phyloP scores from a whole-genome alignment of 1,284 basidiomycete species.

The Cutaneotrichosporon daszewskae region DNA sequence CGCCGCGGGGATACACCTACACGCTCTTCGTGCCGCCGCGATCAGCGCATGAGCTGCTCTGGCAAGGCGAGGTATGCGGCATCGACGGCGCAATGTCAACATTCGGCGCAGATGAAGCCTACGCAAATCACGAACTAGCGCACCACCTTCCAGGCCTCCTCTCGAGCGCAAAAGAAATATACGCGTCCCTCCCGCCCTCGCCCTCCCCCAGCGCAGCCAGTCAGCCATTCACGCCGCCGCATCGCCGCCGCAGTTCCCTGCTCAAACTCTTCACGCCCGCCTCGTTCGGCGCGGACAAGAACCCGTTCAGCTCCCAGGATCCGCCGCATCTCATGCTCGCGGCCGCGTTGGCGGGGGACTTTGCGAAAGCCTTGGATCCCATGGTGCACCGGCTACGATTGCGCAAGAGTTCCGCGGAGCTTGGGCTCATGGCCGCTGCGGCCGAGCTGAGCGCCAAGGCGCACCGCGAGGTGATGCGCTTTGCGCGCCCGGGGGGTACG shows the following conservation, averaged over 20 bases:
- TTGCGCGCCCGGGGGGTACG: slow-evolving; percentile 62
- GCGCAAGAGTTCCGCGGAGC: slow-evolving; percentile 48
- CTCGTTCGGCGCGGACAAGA: no score
- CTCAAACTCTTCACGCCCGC: slow-evolving; percentile 37
- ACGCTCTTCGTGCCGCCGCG: slow-evolving; percentile 78
- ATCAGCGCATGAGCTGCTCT: slow-evolving; percentile 72
- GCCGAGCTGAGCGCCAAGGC: slow-evolving; percentile 48
- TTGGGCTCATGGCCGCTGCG: slow-evolving; percentile 48
- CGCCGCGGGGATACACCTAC: slow-evolving; percentile 75
- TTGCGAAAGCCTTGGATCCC: slow-evolving; percentile 40
- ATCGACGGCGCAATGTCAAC: slow-evolving; percentile 57
- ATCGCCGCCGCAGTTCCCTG: slow-evolving; percentile 37
- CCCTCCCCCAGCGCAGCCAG: slow-evolving; percentile 38
- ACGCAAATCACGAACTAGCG: slow-evolving; percentile 40
- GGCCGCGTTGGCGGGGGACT: slow-evolving; percentile 36
- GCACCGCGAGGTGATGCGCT: slow-evolving; percentile 61
- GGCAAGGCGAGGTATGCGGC: slow-evolving; percentile 80
- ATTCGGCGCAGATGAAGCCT: slow-evolving; percentile 67
- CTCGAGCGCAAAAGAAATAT: slow-evolving; percentile 29
- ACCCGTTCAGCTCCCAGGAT: slow-evolving; percentile 13
- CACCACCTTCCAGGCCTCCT: slow-evolving; percentile 37
- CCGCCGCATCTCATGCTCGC: slow-evolving; percentile 46
- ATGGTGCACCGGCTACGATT: slow-evolving; percentile 47
- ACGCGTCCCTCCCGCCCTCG: slow-evolving; percentile 46
- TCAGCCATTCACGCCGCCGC: slow-evolving; percentile 38